Evolutionary conservation across 1,284 basidiomycete species (phyloP).

Genomic region (Cryptococcus sp.): DNA sequence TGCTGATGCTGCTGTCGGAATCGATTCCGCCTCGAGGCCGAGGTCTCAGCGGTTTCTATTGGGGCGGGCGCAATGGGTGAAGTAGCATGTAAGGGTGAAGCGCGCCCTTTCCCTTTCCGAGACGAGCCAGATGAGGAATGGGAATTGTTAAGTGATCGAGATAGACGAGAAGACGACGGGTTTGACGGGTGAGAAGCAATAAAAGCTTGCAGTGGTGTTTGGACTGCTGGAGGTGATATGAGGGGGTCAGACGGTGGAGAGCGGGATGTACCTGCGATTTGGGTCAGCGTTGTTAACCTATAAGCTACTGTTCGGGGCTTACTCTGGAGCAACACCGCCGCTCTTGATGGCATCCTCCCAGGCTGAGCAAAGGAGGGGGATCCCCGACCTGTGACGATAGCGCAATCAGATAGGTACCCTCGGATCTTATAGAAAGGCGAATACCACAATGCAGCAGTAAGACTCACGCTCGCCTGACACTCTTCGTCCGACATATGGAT

Average conservation of each 20-base stretch:
- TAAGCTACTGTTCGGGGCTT: slow-evolving; percentile 3
- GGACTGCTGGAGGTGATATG: slow-evolving; percentile 2
- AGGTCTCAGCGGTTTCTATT: neutral
- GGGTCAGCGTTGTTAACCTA: neutral
- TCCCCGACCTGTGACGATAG: neutral
- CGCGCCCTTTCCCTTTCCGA: slow-evolving; percentile 40
- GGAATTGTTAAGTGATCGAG: neutral
- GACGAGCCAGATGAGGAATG: slow-evolving; percentile 16
- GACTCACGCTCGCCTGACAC: slow-evolving; percentile 16
- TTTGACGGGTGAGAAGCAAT: slow-evolving; percentile 8
- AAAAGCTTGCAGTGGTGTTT: slow-evolving; percentile 5
- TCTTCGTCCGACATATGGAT: slow-evolving; percentile 30
- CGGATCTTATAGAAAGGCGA: neutral
- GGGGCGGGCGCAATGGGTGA: no score
- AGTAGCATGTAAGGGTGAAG: neutral
- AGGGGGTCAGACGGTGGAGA: slow-evolving; percentile 11
- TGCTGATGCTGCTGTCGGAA: neutral
- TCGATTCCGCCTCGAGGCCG: slow-evolving; percentile 3
- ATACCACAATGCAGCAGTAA: neutral
- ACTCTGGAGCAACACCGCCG: slow-evolving; percentile 30
- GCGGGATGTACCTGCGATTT: slow-evolving; percentile 17
- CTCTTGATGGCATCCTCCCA: slow-evolving; percentile 23
- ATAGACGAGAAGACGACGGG: slow-evolving; percentile 11
- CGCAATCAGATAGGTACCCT: neutral
- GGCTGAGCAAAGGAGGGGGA: slow-evolving; percentile 8